Conservation (phyloP, 768 basidiomycete genomes). For the Lactarius trivialis region DNA sequence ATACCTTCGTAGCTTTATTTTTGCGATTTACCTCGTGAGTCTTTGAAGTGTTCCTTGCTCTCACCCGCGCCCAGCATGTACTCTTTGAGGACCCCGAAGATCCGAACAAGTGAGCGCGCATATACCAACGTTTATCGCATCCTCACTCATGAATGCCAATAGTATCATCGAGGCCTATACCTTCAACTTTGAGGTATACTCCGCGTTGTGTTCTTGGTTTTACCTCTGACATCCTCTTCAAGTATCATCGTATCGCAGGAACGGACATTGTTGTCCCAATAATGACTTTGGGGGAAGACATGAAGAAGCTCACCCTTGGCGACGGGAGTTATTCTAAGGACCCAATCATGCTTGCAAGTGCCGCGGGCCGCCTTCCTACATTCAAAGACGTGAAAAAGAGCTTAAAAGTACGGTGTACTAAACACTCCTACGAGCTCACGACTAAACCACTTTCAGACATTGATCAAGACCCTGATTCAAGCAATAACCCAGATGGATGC, state of each 20-base stretch:
- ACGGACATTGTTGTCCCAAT: constrained; percentile 55
- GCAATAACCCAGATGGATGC: constrained; percentile 76
- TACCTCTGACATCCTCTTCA: neutral
- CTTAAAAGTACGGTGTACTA: constrained; percentile 53
- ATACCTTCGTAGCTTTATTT: constrained; percentile 80
- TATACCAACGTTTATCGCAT: constrained; percentile 26
- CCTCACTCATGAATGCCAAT: constrained; percentile 1
- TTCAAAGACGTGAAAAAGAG: constrained; percentile 76
- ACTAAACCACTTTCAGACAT: constrained; percentile 37
- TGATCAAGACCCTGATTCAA: constrained; percentile 72
- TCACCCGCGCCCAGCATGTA: constrained; percentile 8
- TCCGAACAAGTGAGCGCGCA: constrained; percentile 63
- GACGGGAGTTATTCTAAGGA: constrained; percentile 35
- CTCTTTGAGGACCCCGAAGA: constrained; percentile 65
- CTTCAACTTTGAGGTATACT: constrained; percentile 62
- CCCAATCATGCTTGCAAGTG: constrained; percentile 53
- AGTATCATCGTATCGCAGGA: constrained; percentile 70
- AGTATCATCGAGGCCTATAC: constrained; percentile 87
- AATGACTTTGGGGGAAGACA: constrained; percentile 61
- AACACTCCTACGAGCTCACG: neutral
- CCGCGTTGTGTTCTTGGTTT: neutral
- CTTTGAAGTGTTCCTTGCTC: neutral
- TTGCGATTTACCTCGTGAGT: constrained; percentile 75
- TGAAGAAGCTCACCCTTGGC: constrained; percentile 45
- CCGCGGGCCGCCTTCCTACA: constrained; percentile 59